Evolutionary conservation across 495 filamentous ascomycete species (phyloP).

Genomic region (Penicillium pulvis): DNA sequence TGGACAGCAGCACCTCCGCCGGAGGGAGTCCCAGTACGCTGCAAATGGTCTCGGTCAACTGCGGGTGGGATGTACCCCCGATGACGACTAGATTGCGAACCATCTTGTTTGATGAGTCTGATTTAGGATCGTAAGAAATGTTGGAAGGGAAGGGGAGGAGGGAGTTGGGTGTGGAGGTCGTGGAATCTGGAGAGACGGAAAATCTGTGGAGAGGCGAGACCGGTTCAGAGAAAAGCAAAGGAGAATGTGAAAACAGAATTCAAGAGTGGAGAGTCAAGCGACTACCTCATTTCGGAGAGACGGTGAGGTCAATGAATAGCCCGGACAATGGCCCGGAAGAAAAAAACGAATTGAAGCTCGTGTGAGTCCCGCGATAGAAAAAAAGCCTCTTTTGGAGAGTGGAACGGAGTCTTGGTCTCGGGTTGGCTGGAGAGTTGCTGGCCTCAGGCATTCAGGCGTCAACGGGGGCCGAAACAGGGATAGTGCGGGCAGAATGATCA

Average conservation of each 20-base stretch:
- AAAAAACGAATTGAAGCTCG: slow-evolving; percentile 35
- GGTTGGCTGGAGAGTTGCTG: slow-evolving; percentile 16
- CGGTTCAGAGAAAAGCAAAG: slow-evolving; percentile 18
- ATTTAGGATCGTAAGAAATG: slow-evolving; percentile 14
- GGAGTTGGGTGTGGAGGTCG: slow-evolving; percentile 28
- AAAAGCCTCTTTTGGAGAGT: slow-evolving; percentile 40
- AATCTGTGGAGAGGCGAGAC: slow-evolving; percentile 34
- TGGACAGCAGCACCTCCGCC: slow-evolving; percentile 78
- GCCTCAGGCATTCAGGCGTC: slow-evolving; percentile 22
- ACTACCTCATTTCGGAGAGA: slow-evolving; percentile 44
- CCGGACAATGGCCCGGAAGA: slow-evolving; percentile 24
- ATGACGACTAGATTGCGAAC: slow-evolving; percentile 96
- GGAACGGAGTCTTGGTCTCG: slow-evolving; percentile 28
- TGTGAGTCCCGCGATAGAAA: slow-evolving; percentile 41
- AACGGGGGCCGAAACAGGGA: slow-evolving; percentile 32
- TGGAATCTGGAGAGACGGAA: slow-evolving; percentile 35
- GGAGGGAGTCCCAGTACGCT: slow-evolving; percentile 81
- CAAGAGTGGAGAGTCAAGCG: slow-evolving; percentile 24
- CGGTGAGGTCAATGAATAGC: slow-evolving; percentile 20
- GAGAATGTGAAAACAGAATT: neutral
- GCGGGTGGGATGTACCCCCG: slow-evolving; percentile 88
- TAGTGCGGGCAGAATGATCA: slow-evolving; percentile 33
- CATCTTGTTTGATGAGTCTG: slow-evolving; percentile 52
- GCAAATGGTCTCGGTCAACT: slow-evolving; percentile 83
- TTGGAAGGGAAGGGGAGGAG: slow-evolving; percentile 13